Conservation (phyloP, 2,329 filamentous ascomycete genomes). For the Cladophialophora immunda region DNA sequence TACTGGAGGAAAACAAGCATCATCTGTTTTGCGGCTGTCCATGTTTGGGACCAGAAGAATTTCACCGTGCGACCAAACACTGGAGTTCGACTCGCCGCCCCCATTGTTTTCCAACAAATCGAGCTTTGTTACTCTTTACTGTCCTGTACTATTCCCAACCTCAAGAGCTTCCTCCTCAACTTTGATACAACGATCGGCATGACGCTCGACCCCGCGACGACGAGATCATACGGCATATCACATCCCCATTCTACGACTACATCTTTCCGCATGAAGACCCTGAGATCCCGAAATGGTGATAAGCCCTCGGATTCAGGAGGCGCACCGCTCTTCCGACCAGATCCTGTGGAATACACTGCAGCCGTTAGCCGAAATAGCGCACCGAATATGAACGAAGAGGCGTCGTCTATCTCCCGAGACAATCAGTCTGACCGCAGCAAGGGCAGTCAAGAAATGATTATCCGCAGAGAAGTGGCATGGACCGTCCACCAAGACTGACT, state of each 20-base stretch:
- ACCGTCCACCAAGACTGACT: background rate
- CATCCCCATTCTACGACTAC: background rate
- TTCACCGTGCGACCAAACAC: background rate
- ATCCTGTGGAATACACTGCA: background rate
- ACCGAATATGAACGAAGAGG: background rate
- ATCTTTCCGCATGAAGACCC: background rate
- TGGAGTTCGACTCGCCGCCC: background rate
- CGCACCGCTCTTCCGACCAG: background rate
- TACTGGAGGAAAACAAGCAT: background rate
- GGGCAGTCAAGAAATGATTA: background rate
- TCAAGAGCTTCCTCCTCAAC: background rate
- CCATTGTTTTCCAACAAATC: background rate
- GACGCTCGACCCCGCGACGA: background rate
- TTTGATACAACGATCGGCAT: background rate
- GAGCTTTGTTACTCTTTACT: background rate
- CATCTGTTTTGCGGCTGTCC: background rate
- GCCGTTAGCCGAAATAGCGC: background rate
- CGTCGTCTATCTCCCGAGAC: background rate
- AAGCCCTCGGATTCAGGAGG: background rate
- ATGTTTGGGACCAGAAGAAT: background rate
- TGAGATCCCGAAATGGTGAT: background rate
- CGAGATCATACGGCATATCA: background rate
- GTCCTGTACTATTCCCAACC: background rate
- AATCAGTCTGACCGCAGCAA: background rate
- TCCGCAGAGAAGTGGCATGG: background rate